A percentile compares a stretch with the other conserved stretches of the same genome.
Evolutionary conservation across 2,329 filamentous ascomycete species (phyloP).

Genomic region (Arthrobotrys sphaeroides): DNA sequence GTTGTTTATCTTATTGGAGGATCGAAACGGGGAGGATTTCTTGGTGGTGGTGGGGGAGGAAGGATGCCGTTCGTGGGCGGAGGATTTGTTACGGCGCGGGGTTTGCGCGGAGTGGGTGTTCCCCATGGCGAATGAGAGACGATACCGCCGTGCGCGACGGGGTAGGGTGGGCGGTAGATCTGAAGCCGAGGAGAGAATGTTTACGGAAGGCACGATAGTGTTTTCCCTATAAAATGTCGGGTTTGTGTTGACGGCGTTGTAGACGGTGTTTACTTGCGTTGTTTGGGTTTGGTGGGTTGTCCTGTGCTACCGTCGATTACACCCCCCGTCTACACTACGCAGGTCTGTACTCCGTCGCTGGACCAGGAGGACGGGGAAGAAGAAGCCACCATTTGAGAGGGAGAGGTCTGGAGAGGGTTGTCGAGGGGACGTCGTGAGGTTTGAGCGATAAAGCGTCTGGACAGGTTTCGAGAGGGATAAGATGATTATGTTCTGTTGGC

Average conservation of each 20-base stretch:
- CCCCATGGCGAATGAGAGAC: conserved; percentile 15
- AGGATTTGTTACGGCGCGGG: conserved; percentile 8
- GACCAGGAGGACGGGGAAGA: background rate
- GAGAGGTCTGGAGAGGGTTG: background rate
- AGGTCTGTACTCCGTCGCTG: conserved; percentile 6
- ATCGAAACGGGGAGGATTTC: background rate
- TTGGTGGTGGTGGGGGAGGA: conserved; percentile 18
- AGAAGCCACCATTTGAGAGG: conserved; percentile 14
- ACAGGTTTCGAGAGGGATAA: conserved; percentile 1
- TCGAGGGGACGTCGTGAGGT: conserved; percentile 4
- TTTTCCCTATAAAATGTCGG: background rate
- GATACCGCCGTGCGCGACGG: conserved; percentile 11
- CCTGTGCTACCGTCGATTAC: conserved; percentile 41
- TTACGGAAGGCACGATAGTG: conserved; percentile 6
- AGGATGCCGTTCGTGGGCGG: background rate
- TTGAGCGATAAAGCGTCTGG: conserved; percentile 19
- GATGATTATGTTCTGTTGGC: background rate
- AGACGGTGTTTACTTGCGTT: conserved; percentile 32
- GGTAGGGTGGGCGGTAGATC: background rate
- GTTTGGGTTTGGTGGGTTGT: conserved; percentile 18
- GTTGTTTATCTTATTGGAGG: conserved; percentile 24
- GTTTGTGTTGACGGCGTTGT: conserved; percentile 26
- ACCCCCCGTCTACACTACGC: background rate
- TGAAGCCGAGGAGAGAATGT: conserved; percentile 6
- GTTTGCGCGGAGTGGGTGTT: conserved; percentile 26